phyloP scores from a whole-genome alignment of 208 protist species.

The Wallacemonas rigidus region DNA sequence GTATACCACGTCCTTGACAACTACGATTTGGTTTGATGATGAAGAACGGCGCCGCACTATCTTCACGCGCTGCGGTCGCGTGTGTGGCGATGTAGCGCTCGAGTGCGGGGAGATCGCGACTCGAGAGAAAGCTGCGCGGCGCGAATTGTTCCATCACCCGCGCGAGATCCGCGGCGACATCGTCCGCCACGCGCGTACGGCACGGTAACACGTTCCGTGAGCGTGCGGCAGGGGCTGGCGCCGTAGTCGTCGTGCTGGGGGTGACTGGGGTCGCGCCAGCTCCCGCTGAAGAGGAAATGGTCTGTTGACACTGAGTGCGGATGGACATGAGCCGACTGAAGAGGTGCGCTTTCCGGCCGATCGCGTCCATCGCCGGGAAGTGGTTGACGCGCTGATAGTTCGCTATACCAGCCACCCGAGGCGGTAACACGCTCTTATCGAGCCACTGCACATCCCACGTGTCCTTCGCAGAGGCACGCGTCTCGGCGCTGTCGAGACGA shows the following conservation, averaged over 20 bases:
- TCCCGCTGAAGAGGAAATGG: not conserved
- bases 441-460: constrained; percentile 88
- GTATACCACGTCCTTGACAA: constrained; percentile 84
- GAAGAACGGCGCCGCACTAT: constrained; percentile 32
- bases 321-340: constrained; percentile 84
- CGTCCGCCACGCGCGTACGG: not conserved
- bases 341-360: constrained; percentile 90
- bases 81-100: constrained; percentile 26
- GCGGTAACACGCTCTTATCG: constrained; percentile 75
- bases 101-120: constrained; percentile 34
- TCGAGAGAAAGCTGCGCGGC: constrained; percentile 63
- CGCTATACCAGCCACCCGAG: constrained; percentile 60
- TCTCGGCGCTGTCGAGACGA: constrained; percentile 13
- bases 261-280: not conserved
- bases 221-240: no score
- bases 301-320: constrained; percentile 7
- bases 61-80: not conserved
- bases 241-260: not conserved
- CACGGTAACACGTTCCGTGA: not conserved
- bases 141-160: constrained; percentile 21
- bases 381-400: constrained; percentile 93
- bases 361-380: constrained; percentile 87
- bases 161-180: not conserved
- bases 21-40: constrained; percentile 90
- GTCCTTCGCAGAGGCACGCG: constrained; percentile 8